Base-by-base conservation (phyloP, 176 grass and related monocot species). In the Puccinellia tenuiflora region DNA sequence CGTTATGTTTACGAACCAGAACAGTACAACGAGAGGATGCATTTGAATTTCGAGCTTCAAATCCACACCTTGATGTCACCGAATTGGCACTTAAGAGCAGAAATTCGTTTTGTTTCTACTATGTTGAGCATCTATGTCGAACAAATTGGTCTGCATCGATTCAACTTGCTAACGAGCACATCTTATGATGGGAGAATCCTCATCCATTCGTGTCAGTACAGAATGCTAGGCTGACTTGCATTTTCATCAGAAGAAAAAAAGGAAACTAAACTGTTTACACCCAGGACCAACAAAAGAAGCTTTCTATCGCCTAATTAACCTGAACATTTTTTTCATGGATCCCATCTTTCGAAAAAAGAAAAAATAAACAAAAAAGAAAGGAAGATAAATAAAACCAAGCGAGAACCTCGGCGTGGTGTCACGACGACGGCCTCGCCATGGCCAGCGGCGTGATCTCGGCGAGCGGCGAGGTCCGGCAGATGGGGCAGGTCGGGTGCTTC, bases 401-500 rank as follows among this genome's bases (percentile, higher is more conserved):
- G 59, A 77, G 35, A 83, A 79, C 79, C 29, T 53, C 52, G 9
- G 13, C 24, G 70, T 84, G 56, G 16, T 46, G 40, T 72, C 68
- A 72, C 22, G 68, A 86, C 28, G 85, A 90, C 43, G 54, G 50
- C 88, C 31, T 64, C 7, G 53, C 51, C 77, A 88, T 65, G 29
- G 91, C 79, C 14, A 92, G 55, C 18, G 93, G 96, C 51, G 87
- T 83, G 69, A 90, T 43, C 84, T 93, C 91, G 15, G 85, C 91
- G 54, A 95, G 92, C 4, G 96, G 96, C 29, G 96, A 99, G 3
- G 93, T 93, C 28, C 93, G 91, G 88, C 96, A 96, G 16, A 99
- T 73, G 20, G 96, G 96, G 86, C 96, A 99, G n/a, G 96, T 96
- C 6, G 91, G 87, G 55, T 84, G 90, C 18, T 86, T 74, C 78